Base-by-base conservation (phyloP, 2,329 filamentous ascomycete genomes). In the Myriosclerotinia scirpicola region DNA sequence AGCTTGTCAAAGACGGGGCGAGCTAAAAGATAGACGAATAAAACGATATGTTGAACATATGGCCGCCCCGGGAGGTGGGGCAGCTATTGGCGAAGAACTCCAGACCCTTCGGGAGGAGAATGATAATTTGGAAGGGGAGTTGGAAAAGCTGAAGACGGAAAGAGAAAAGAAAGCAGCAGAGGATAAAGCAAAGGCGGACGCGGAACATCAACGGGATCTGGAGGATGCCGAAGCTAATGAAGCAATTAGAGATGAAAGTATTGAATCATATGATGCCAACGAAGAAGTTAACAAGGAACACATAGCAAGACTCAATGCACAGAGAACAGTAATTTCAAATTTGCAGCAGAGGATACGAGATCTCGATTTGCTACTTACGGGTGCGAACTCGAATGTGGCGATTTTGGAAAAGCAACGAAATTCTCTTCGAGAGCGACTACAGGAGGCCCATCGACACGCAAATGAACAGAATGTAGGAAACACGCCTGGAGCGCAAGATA, bases 261-360 rank as follows among this genome's bases (percentile, higher is more conserved):
- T 61, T 12, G n/a, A 4, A 26, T 61, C 58, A 12, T 48, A 26
- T 15, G 58, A 61, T 38, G 38, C 44, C 4, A 61, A 61, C 15
- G 58, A 61, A 40, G 58, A 61, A 26, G 34, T 61, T 15, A 61
- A 61, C 15, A 50, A 61, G 44, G 30, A 61, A 7, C 58, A 61
- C 20, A 61, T 61, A 11, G 44, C 34, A 15, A 61, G 42, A 36
- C 15, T 61, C n/a, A 55, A 38, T 22, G 53, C 34, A 14, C 53
- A 55, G n/a, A 20, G 20, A 22, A 17, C 9, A n/a, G 8, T n/a
- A 54, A 20, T 50, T 14, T 14, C 9, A 7, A 40, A 40, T 11
- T 40, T 50, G n/a, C 12, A 5, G 46, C 4, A 22, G n/a, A 50
- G n/a, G n/a, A n/a, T 22, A 12, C 20, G 12, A 2, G n/a, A 61